Evolutionary conservation across 345 rosid species (phyloP), one percentile per base, ranked within the genome.

Genomic region (Populus simonii): DNA sequence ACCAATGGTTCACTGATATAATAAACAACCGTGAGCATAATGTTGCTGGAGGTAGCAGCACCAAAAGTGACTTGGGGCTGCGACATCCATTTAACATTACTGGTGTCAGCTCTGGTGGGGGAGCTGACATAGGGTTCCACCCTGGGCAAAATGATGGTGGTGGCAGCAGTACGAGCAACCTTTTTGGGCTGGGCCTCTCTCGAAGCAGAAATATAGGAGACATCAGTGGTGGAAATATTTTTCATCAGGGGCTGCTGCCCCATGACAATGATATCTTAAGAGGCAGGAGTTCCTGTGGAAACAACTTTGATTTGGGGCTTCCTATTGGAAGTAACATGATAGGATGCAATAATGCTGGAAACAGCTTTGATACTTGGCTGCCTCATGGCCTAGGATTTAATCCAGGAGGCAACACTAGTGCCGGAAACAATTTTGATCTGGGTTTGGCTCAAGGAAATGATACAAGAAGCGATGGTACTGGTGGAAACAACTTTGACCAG

Each of bases 1-100:
- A 79, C 8, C 77, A 79, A 5, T 79, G 81, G 81, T 39, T 72
- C 9, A 20, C 39, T 36, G 77, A 78, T 35, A 25, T 65, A 47
- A 33, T 78, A 25, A 35, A 47, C 18, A 63, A 72, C n/a, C 33
- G 11, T 12, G 68, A 74, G 1, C 15, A 65, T 12, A 25, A 2
- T 72, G 41, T 10, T 66, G 72, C 59, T 57, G 45, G 73, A 9
- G 62, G 39, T 33, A 43, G 70, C 27, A 53, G 33, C 7, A 6
- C 47, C 1, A 78, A 8, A 8, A 39, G 12, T 66, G 53, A 63
- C 27, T 1, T 49, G 41, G 63, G 72, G 5, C 43, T 20, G 43
- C 67, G 61, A 8, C 1, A 17, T 35, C 47, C 73, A 6, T 62
- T 20, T 67, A 49, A 35, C 23, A 17, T 63, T 31, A 1, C 59